Evolutionary conservation across 2,329 filamentous ascomycete species (phyloP), one percentile per base, ranked within the genome.

Genomic region (Penicillium verrucosum): DNA sequence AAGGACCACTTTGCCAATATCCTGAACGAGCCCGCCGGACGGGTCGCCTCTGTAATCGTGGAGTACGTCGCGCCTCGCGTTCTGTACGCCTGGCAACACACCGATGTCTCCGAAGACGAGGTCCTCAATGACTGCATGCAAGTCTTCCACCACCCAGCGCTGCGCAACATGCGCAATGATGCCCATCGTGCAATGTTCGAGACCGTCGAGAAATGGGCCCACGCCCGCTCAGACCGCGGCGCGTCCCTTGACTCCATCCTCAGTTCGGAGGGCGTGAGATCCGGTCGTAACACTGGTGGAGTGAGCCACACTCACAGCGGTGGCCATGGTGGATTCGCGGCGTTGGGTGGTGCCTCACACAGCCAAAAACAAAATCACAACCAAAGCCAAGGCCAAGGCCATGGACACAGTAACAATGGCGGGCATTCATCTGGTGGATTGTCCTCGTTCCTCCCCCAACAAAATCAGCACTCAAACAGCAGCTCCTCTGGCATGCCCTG

Each of bases 41-140:
- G 85, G 41, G 83, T 92, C 14, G 89, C 89, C 8, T 79, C 86
- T 5, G 86, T 85, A 0, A 89, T 96, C 57, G 77, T 97, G 25
- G 86, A 95, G 78, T 97, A 96, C 67, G 85, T 89, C 32, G 90
- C 92, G 1, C 93, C 93, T 2, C 89, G 93, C 34, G 78, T 97
- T 46, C 81, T 99, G 21, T 96, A 93, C 70, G 93, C 92, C 4
- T 97, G 92, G 91, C 90, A 97, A 62, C 89, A 97, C 70, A 84
- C 89, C 3, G 85, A 88, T 42, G 86, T 96, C 0, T 85, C 90
- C 0, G 88, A 94, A 4, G 84, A 95, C 37, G 89, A 95, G 73
- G 88, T 97, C 0, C 80, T 92, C 60, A 81, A 90, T 60, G 93
- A 97, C 64, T 85, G 95, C 40, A 78, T 92, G 45, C 84, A 85